Conservation (phyloP, 371 early-diverging fungal genomes). For the Mortierella sp. region DNA sequence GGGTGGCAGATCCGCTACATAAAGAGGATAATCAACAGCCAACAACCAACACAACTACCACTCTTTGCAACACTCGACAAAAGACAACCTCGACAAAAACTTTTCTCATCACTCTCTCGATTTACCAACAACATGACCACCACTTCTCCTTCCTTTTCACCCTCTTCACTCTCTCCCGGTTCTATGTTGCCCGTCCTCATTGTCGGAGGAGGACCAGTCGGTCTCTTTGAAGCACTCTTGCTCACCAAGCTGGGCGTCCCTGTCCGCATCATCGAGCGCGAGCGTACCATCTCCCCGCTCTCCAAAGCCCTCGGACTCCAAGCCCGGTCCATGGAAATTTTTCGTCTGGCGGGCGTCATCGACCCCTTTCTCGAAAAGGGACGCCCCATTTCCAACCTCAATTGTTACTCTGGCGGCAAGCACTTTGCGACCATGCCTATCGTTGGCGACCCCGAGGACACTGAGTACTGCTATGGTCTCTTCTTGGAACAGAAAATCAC, state of each 20-base stretch:
- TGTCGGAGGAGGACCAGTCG: conserved; percentile 52
- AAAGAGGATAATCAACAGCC: no score
- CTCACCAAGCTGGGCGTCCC: conserved; percentile 44
- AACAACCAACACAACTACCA: no score
- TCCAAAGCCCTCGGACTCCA: conserved; percentile 33
- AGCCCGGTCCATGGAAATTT: conserved; percentile 36
- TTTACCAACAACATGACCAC: neutral
- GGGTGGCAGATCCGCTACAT: no score
- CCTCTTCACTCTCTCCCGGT: neutral
- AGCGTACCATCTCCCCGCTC: conserved; percentile 15
- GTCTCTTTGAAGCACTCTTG: conserved; percentile 37
- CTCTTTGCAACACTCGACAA: no score
- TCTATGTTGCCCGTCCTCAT: conserved; percentile 42
- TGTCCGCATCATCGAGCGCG: conserved; percentile 40
- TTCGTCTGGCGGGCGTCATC: conserved; percentile 16
- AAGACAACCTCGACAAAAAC: no score
- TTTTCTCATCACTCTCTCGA: no score
- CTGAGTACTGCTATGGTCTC: conserved; percentile 22
- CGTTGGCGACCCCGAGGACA: neutral
- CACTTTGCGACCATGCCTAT: neutral
- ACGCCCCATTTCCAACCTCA: neutral
- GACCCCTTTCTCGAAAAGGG: conserved; percentile 24
- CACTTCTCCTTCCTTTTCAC: neutral
- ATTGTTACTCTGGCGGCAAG: conserved; percentile 16
- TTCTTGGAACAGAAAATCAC: conserved; percentile 34